Base-by-base conservation (phyloP, 768 basidiomycete species). In the Phylloporus arenicola region DNA sequence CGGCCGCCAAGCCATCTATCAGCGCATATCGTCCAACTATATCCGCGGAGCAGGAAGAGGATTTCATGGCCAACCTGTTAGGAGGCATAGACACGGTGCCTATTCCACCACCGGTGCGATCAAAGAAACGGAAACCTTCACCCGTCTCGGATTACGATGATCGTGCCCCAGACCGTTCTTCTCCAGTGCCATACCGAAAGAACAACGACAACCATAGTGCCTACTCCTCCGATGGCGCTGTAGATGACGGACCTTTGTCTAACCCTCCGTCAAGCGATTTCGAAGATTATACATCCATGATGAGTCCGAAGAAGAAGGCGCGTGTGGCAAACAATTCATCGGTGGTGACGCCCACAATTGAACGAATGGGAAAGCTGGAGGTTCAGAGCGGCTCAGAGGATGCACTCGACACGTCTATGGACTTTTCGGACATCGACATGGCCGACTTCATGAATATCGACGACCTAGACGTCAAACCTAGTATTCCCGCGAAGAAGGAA, bases 31-130 rank as follows among this genome's bases (percentile, higher is more conserved):
- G 91, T 27, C 84, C 88, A 1, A 74, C 74, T 0, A 79, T 85
- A 12, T 84, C 88, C 8, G 83, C 76, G 12, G 86, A 84, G 45
- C 81, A 92, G 58, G 96, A 97, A 65, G 75, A 80, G 34, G 92
- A 95, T 57, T 92, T 99, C 57, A 88, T 99, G 90, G 80, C 82
- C 0, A 79, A 78, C 33, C 69, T 99, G 1, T 71, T 99, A 10
- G 86, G 83, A 9, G 78, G 72, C 19, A 79, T 95, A 66, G 89
- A 90, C 52, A 68, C 70, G 5, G 61, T 70, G 10, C 69, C 79
- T 11, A 61, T 68, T 24, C 63, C 77, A 11, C 56, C 70, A 4
- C 67, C 67, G 3, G 49, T 49, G 24, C 70, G 62, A 24, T 55
- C 70, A n/a, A 80, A 79, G 48, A 90, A 89, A 63, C 83, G 88